Evolutionary conservation across 768 basidiomycete species (phyloP), one percentile per base, ranked within the genome.

Genomic region (Termitomyces sp.): DNA sequence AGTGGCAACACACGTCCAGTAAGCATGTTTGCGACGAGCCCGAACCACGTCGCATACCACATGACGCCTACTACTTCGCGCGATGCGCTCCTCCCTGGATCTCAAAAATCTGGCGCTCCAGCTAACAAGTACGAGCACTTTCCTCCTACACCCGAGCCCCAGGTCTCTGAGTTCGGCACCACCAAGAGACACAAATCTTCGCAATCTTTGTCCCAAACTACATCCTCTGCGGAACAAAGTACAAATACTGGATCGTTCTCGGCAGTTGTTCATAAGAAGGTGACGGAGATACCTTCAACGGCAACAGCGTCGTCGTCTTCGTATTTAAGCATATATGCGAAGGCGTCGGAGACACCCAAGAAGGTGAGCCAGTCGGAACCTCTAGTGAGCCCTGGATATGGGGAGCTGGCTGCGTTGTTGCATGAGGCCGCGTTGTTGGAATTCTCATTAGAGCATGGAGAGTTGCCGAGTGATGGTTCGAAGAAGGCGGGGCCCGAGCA

Each of bases 391-490:
- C 81, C 82, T 33, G 80, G 77, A 7, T 70, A 61, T 33, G 79
- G 78, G 2, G 86, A 88, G 47, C 65, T 88, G 56, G 75, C 80
- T 4, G 68, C 73, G 33, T 69, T 88, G 48, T 65, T 87, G 28
- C 79, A 81, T 45, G 81, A 85, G 52, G 82, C 86, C 7, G 81
- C 85, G 32, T 63, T 81, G 54, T 66, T 88, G 48, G 86, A 87
- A 71, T 66, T 76, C 65, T 75, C 75, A 56, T 70, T 88, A 42
- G 75, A 75, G 44, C 73, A 73, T 30, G 83, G 83, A 4, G 77
- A 78, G 50, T 65, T 80, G 14, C 77, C 78, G 1, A 68, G 68
- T 49, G 79, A 79, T 55, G 60, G 63, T 61, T 36, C 35, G 51
- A 24, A 62, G 50, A 46, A 32, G 20, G 35, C 18, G 22, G 56